phyloP scores from a whole-genome alignment of 495 filamentous ascomycete genomes.

The Usnea hakonensis region DNA sequence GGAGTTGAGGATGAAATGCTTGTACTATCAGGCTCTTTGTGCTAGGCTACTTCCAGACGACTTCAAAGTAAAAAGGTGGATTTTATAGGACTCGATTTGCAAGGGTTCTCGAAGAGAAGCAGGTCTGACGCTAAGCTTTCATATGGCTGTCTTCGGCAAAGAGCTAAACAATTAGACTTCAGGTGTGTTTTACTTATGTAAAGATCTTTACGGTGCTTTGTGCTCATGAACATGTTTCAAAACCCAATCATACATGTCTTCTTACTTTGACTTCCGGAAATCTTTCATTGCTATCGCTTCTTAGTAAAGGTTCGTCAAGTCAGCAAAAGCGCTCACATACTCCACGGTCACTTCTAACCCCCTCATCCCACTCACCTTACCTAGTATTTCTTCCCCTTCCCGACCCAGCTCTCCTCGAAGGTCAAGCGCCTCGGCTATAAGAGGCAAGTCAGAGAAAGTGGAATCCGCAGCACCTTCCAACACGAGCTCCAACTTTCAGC shows the following conservation, averaged over 20 bases:
- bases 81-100: too few relatives aligned
- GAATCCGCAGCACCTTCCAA: slow-evolving; percentile 23
- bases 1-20: too few relatives aligned
- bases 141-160: too few relatives aligned
- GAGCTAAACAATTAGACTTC: too few relatives aligned
- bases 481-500: slow-evolving; percentile 28
- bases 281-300: not conserved
- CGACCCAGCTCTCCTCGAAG: not conserved
- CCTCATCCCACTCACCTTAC: slow-evolving; percentile 2
- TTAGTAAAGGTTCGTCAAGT: not conserved
- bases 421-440: not conserved
- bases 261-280: slow-evolving; percentile 3
- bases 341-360: not conserved
- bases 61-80: too few relatives aligned
- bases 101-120: too few relatives aligned
- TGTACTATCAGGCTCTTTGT: too few relatives aligned
- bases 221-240: too few relatives aligned
- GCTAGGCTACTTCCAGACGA: too few relatives aligned
- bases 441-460: slow-evolving; percentile 25
- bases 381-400: not conserved
- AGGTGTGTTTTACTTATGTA: too few relatives aligned
- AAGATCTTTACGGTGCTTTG: too few relatives aligned
- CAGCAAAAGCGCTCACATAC: slow-evolving; percentile 7
- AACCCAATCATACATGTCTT: not conserved
- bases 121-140: too few relatives aligned